Percentiles rank a stretch among this genome's conserved stretches.
Evolutionary conservation across 2,329 filamentous ascomycete genomes (phyloP).

Genomic region (Samsoniella hepiali): DNA sequence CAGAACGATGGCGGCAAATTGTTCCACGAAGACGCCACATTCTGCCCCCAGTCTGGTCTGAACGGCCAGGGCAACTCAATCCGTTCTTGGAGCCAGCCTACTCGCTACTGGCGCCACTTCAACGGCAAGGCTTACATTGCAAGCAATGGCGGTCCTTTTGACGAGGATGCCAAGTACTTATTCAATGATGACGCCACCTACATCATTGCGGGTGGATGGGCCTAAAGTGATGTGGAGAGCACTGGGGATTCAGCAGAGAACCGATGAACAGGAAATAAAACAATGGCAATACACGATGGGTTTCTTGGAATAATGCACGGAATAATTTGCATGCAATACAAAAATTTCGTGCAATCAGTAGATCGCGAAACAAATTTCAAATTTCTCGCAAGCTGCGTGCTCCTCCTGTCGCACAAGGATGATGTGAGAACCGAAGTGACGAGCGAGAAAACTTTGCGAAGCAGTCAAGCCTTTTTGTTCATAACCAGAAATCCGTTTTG

Average conservation of each 20-base stretch:
- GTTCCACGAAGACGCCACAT: constrained; percentile 61
- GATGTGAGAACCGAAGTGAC: no score
- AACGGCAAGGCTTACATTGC: constrained; percentile 31
- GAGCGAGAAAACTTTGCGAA: no score
- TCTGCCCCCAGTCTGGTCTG: constrained; percentile 53
- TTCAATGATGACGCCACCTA: constrained; percentile 11
- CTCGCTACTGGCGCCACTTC: constrained; percentile 56
- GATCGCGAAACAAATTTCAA: no score
- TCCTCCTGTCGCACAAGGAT: no score
- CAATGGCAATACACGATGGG: no score
- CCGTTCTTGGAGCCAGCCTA: constrained; percentile 58
- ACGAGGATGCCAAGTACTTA: neutral
- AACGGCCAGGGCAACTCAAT: constrained; percentile 50
- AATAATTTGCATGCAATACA: no score
- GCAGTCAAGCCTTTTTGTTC: no score
- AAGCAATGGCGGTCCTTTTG: constrained; percentile 41
- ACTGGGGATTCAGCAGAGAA: no score
- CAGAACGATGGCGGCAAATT: constrained; percentile 53
- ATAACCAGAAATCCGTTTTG: constrained; percentile 13
- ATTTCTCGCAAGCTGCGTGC: no score
- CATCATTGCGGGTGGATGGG: neutral
- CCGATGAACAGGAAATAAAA: no score
- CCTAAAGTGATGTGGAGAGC: neutral
- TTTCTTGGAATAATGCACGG: no score
- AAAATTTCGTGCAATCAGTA: no score